Evolutionary conservation across 1,284 basidiomycete species (phyloP), one percentile per base, ranked within the genome.

Genomic region (Filobasidium uniguttulatum): DNA sequence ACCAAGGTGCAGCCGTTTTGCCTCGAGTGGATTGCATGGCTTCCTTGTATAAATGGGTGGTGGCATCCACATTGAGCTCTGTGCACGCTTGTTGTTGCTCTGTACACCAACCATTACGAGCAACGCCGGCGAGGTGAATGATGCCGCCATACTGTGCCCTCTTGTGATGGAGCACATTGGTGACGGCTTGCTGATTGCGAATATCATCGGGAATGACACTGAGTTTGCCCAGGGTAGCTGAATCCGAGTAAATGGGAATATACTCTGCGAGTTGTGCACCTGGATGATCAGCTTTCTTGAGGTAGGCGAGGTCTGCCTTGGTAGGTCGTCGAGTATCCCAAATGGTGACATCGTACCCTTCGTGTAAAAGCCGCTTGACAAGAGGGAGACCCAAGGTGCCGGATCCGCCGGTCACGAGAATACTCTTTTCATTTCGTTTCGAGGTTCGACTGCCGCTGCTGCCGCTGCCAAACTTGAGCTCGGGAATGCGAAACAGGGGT

Each of bases 41-140:
- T 33, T 61, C 50, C 0, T 56, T 36, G 17, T 66, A 44, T 10
- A 68, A 41, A 1, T 55, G 53, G 30, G 58, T 51, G 0, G 65
- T 65, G 1, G 61, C 63, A 25, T 58, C 57, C 12, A 59, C 63
- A 34, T 67, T 66, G 45, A 65, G 57, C 14, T 56, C 50, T 26
- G 50, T 41, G 48, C 67, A 69, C 25, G 60, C 61, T 1, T 55
- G 57, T 17, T 57, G 52, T 44, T 64, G 62, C 8, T 61, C 54
- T 9, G 55, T 51, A 43, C 67, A 69, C 64, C 63, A 65, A 4
- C 56, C 48, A 10, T 65, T 60, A 19, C 65, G 57, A 7, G 60
- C 58, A 10, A 69, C 55, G 25, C 57, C 63, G 1, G 63, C 67
- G 35, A 70, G 62, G 53, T 70, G 63, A 12, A 70, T 53, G 17